Percentiles rank a stretch among this genome's conserved stretches.
phyloP scores from a whole-genome alignment of 257 asterid species.

The Verbascum thapsus region DNA sequence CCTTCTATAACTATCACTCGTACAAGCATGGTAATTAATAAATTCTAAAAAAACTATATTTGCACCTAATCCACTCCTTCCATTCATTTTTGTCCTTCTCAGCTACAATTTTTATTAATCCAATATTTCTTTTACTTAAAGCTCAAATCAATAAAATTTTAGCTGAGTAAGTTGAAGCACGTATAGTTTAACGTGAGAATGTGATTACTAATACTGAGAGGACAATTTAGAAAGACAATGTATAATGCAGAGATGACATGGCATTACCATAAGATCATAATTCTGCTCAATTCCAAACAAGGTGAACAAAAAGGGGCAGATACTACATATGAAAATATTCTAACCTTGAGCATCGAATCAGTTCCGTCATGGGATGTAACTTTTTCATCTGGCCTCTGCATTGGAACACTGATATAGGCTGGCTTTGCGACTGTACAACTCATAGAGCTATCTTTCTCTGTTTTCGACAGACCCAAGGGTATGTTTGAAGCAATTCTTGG shows the following conservation, averaged over 20 bases:
- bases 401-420: conserved; percentile 72
- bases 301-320: conserved; percentile 20
- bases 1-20: conserved; percentile 16
- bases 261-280: conserved; percentile 8
- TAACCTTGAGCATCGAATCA: conserved; percentile 78
- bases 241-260: conserved; percentile 8
- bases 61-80: background rate
- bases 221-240: conserved; percentile 2
- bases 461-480: conserved; percentile 50
- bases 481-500: conserved; percentile 88
- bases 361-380: conserved; percentile 51
- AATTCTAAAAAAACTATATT: conserved; percentile 1
- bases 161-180: background rate
- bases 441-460: conserved; percentile 60
- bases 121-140: background rate
- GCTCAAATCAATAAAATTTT: conserved; percentile 5
- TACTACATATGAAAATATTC: conserved; percentile 15
- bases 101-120: background rate
- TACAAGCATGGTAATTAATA: conserved; percentile 4
- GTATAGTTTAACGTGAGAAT: conserved; percentile 13
- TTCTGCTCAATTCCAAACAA: conserved; percentile 20
- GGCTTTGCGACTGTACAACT: conserved; percentile 55
- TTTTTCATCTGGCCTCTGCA: conserved; percentile 60
- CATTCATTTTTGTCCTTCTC: conserved; percentile 5
- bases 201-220: background rate